phyloP scores from a whole-genome alignment of 768 basidiomycete species.

The Peribolospora baueri region DNA sequence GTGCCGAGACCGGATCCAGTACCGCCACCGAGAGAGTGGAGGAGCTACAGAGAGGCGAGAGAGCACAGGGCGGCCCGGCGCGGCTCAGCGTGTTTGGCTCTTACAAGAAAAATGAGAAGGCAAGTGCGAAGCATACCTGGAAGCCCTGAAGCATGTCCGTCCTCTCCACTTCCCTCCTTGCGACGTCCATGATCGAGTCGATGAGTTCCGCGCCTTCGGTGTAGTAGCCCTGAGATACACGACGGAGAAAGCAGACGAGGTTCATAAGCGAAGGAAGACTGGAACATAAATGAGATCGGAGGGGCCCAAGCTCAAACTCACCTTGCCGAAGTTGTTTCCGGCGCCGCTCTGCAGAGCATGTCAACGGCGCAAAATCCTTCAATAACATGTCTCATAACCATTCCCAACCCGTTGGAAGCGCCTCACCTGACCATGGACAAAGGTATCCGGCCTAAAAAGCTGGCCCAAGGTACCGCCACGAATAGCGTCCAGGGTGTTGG shows the following conservation, averaged over 20 bases:
- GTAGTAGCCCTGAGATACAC: conserved; percentile 33
- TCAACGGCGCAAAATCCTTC: neutral
- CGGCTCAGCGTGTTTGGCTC: no score
- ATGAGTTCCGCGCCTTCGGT: conserved; percentile 87
- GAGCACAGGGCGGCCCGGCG: no score
- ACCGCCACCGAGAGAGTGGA: conserved; percentile 78
- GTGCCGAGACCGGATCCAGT: conserved; percentile 70
- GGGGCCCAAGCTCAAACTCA: conserved; percentile 27
- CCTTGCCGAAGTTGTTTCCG: conserved; percentile 92
- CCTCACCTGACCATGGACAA: conserved; percentile 5
- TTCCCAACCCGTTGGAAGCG: neutral
- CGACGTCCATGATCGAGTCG: conserved; percentile 33
- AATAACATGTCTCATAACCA: neutral
- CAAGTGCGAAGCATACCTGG: neutral
- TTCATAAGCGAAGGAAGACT: neutral
- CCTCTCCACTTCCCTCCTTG: conserved; percentile 26
- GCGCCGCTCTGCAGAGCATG: conserved; percentile 36
- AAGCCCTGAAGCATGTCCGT: no score
- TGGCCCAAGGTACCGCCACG: conserved; percentile 25
- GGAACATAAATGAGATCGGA: conserved; percentile 17
- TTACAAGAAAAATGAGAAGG: conserved; percentile 14
- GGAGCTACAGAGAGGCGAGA: conserved; percentile 30
- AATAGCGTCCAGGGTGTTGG: conserved; percentile 48
- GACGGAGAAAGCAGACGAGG: neutral
- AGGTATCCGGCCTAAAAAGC: conserved; percentile 75